Evolutionary conservation across 768 basidiomycete species (phyloP).

Genomic region (Podaxis sp.): DNA sequence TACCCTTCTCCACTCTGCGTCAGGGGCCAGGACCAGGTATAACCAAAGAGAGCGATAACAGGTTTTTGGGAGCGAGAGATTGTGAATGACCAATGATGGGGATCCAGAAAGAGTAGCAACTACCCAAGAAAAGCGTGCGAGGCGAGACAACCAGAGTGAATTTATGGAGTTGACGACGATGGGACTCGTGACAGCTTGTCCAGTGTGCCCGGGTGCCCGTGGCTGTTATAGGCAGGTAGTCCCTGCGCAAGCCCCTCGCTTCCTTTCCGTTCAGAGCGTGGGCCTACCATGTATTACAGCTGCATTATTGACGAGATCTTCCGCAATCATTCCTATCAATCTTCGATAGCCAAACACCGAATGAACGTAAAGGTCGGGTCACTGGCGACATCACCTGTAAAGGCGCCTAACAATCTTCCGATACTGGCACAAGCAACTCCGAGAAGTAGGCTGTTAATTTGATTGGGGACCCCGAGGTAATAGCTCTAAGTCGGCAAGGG

Average conservation of each 20-base stretch:
- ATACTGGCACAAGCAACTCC: conserved; percentile 1
- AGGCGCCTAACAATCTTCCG: not conserved
- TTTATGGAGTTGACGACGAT: conserved; percentile 11
- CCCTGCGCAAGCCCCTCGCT: conserved; percentile 1
- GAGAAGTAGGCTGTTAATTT: not conserved
- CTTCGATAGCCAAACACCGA: not conserved
- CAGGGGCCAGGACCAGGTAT: not conserved
- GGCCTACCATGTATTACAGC: not conserved
- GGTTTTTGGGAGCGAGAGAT: not conserved
- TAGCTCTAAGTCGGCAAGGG: conserved; percentile 2
- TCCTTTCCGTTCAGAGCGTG: conserved; percentile 11
- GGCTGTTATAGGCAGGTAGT: conserved; percentile 12
- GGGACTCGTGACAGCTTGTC: conserved; percentile 4
- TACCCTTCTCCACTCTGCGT: conserved; percentile 1
- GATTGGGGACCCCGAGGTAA: not conserved
- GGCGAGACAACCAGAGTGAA: not conserved
- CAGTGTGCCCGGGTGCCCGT: conserved; percentile 1
- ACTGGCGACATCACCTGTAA: not conserved
- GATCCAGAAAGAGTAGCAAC: not conserved
- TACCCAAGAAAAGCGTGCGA: not conserved
- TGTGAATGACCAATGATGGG: not conserved
- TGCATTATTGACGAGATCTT: not conserved
- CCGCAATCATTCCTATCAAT: conserved; percentile 9
- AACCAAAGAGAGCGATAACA: not conserved
- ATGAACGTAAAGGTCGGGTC: not conserved